Base-by-base conservation (phyloP, 768 basidiomycete genomes). In the Coprinopsis marcescibilis region DNA sequence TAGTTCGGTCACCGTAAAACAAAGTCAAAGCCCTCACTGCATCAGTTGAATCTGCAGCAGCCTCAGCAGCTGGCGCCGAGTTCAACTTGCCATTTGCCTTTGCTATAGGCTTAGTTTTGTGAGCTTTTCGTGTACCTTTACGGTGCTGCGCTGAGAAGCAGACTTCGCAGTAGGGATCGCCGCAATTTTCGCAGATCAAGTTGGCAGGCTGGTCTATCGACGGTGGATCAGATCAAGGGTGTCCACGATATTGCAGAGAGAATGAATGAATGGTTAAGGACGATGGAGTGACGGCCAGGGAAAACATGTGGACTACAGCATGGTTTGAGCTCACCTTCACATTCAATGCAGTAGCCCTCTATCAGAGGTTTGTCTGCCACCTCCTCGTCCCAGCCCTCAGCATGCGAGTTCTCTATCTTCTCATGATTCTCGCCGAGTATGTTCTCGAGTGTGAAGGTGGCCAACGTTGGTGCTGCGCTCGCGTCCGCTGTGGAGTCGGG, bases 61-160 rank as follows among this genome's bases (percentile, higher is more conserved):
- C 2, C 19, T 4, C 46, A 14, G 50, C 52, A 50, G 56, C 62
- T n/a, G n/a, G n/a, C n/a, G n/a, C n/a, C n/a, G n/a, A n/a, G n/a
- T n/a, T n/a, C n/a, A n/a, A n/a, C 43, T 66, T 64, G 27, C 58
- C 45, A 48, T 55, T 60, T 50, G 42, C 51, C 44, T 26, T 55
- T 46, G 53, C 57, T 52, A 88, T 55, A 30, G 77, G 67, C 53
- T 73, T 82, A 13, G 48, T 49, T 14, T 41, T 49, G 60, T 91
- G 89, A 29, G 61, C 62, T 61, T 83, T 89, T 40, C 89, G 73
- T 2, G 81, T 72, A 6, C 89, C 89, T 55, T 91, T 92, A 38
- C 89, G 70, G 62, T 92, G 89, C 58, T 87, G 87, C 1, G 89
- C 77, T 8, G 84, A 77, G 61, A 85, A 92, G 70, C 89, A 92